Evolutionary conservation across 768 basidiomycete species (phyloP), one percentile per base, ranked within the genome.

Genomic region (Lactarius sanguifluus): DNA sequence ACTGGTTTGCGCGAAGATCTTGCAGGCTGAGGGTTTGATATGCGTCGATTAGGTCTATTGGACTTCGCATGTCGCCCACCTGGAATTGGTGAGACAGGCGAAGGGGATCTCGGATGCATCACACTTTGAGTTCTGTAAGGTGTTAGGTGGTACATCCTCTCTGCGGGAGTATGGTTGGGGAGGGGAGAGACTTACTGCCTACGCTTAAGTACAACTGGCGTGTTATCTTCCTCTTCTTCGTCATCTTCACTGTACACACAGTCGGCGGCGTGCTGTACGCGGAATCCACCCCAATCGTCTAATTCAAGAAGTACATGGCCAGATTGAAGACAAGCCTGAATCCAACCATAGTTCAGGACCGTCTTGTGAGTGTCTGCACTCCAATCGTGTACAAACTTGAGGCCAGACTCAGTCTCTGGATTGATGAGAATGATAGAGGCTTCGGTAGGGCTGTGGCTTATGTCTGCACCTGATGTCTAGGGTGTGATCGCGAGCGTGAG

Each of bases 341-440:
- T 83, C 89, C 89, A 91, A 3, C 69, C 67, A 69, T 81, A 78
- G 57, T 83, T 77, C 62, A 89, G 76, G 12, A 88, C 81, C 1
- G 82, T 78, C 73, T 86, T 78, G 45, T 73, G 72, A 15, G 72
- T 65, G 56, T 87, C 86, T 28, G 75, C 72, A 8, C 81, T 79
- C 86, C 86, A 89, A 23, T 84, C 82, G 45, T 83, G 81, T 65
- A 89, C 80, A 70, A 88, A 83, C 20, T 80, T 79, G 71, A 78
- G 77, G 32, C 88, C 88, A 50, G 82, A 80, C n/a, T 77, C 72
- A 0, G 83, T 79, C 20, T 76, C 75, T 1, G 82, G 74, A 68
- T 89, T 83, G 8, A 91, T 85, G 5, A 91, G 76, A 55, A 90
- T 83, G 30, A 90, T 77, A 23, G 80, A 75, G 0, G 89, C 83